phyloP scores from a whole-genome alignment of 2,329 filamentous ascomycete genomes.

The Venturia aucupariae region DNA sequence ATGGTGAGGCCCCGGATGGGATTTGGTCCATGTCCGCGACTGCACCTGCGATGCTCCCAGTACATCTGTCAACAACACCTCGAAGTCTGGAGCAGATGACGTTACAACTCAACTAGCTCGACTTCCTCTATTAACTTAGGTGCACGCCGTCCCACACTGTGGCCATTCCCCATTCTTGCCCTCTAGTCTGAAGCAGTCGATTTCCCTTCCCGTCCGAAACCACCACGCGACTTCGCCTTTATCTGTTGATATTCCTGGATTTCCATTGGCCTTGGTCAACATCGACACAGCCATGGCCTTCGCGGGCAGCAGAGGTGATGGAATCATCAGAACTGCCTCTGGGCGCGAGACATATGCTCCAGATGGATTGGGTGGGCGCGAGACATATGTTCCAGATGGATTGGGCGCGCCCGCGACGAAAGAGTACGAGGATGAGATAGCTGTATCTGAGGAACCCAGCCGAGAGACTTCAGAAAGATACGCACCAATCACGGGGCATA shows the following conservation, averaged over 20 bases:
- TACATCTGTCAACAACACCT: background rate
- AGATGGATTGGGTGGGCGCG: constrained; percentile 19
- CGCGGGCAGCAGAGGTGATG: constrained; percentile 6
- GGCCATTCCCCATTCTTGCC: background rate
- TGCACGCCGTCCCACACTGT: background rate
- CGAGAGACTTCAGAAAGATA: background rate
- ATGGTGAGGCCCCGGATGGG: background rate
- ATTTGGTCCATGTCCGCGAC: background rate
- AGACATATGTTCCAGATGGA: constrained; percentile 25
- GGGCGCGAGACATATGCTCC: constrained; percentile 24
- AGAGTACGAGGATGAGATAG: constrained; percentile 10
- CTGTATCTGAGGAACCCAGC: background rate
- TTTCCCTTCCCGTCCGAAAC: background rate
- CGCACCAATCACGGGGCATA: background rate
- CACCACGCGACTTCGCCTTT: background rate
- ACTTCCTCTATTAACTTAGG: background rate
- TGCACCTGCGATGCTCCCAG: background rate
- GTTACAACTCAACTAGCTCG: background rate
- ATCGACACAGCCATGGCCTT: background rate
- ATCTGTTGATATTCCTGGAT: background rate
- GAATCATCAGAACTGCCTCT: constrained; percentile 22
- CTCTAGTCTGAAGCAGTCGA: background rate
- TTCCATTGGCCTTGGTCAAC: background rate
- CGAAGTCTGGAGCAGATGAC: background rate
- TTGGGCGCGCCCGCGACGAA: constrained; percentile 14